Base-by-base conservation (phyloP, 2,329 filamentous ascomycete genomes). In the Hypomyces perniciosus region DNA sequence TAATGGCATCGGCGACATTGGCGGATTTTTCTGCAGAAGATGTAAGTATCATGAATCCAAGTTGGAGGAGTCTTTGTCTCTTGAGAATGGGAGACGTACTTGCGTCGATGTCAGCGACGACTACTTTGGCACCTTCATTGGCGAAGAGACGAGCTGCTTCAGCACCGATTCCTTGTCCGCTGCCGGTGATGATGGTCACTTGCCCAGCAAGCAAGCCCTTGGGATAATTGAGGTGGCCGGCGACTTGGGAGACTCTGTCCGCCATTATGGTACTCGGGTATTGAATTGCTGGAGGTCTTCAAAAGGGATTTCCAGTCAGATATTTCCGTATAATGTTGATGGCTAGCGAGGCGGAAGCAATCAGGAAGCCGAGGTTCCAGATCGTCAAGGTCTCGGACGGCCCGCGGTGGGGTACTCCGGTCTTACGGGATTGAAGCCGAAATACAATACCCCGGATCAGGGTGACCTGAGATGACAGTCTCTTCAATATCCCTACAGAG, bases 161-260 rank as follows among this genome's bases (percentile, higher is more conserved):
- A 29, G 89, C 90, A 27, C 90, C 90, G 65, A 95, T 95, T 53
- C 90, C 90, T 67, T 95, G 89, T 7, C 88, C 89, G 13, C 84
- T 83, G 41, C 90, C 89, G 2, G 90, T 96, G 66, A 95, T 86
- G 67, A 96, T 95, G 62, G 90, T 90, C 12, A 86, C 82, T 66
- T 95, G 89, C 47, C 86, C 86, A 30, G 79, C 79, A 49, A 95
- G 80, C 67, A 95, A 75, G 52, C 90, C 90, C 63, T 81, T 79
- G 35, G 90, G 88, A 72, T 84, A 92, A 72, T 90, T 91, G 61
- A 95, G 80, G 68, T 95, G 89, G 55, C 78, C 78, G 35, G 85
- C 80, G 60, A 95, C 81, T 69, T 93, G 88, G 38, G 78, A 73
- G 45, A 87, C 73, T 56, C 86, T 82, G 62, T 80, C 76, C 37